A percentile compares a stretch with the other conserved stretches of the same genome.
phyloP scores from a whole-genome alignment of 345 rosid genomes.

The Eucalyptus tenuipes region DNA sequence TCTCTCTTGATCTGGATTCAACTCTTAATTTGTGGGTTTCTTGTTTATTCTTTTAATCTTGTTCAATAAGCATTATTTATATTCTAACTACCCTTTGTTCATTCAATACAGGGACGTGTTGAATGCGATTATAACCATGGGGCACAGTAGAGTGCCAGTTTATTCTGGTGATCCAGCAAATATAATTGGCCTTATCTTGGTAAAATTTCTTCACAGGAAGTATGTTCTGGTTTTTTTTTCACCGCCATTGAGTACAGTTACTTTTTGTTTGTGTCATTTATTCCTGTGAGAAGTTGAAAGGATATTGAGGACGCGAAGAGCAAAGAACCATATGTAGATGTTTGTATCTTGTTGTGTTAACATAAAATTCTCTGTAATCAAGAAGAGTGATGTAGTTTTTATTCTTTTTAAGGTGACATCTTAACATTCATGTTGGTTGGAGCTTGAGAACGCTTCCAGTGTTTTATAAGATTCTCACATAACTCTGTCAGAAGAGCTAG shows the following conservation, averaged over 20 bases:
- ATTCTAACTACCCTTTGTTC: background rate
- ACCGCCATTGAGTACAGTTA: background rate
- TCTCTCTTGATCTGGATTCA: slow-evolving; percentile 97
- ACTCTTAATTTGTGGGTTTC: slow-evolving; percentile 82
- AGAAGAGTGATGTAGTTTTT: background rate
- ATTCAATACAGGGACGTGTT: slow-evolving; percentile 50
- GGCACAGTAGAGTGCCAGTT: slow-evolving; percentile 96
- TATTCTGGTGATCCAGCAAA: slow-evolving; percentile 52
- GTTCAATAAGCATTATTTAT: background rate
- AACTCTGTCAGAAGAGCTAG: background rate
- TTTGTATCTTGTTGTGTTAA: background rate
- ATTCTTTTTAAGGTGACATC: background rate
- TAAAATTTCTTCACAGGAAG: slow-evolving; percentile 1
- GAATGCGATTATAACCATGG: slow-evolving; percentile 78
- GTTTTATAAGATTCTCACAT: background rate
- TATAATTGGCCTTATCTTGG: slow-evolving; percentile 89
- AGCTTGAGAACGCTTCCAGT: background rate
- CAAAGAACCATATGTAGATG: background rate
- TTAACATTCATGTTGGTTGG: background rate
- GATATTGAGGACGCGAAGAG: background rate
- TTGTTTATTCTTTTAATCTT: background rate
- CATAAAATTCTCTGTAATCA: background rate
- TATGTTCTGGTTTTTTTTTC: background rate
- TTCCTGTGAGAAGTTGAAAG: background rate
- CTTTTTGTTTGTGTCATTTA: background rate